These are phyloP conservation scores for Strobilomyces dryophilus DNA, from an alignment of 768 basidiomycete species.

Conservation along the genomic window DNA sequence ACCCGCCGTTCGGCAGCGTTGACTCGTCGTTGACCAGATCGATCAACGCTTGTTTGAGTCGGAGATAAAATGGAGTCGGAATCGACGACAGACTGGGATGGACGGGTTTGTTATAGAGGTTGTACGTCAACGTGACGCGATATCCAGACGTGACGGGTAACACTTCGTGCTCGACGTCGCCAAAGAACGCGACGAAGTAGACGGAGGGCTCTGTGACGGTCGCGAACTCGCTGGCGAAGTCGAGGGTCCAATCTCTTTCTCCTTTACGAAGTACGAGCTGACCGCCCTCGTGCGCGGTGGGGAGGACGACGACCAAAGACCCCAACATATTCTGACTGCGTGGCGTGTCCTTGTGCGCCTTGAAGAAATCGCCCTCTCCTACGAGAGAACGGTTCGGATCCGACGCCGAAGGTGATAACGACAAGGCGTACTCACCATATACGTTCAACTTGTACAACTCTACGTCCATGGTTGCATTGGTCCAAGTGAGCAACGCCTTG, in stretches of 20 bases:
- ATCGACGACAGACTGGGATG: not conserved
- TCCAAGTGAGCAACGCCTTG: conserved; percentile 1
- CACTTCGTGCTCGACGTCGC: conserved; percentile 46
- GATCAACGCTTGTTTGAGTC: not conserved
- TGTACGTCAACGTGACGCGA: conserved; percentile 44
- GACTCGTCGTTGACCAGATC: not conserved
- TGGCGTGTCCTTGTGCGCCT: conserved; percentile 32
- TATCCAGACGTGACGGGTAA: conserved; percentile 37
- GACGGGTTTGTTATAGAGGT: conserved; percentile 22
- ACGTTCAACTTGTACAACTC: conserved; percentile 48
- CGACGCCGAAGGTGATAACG: not conserved
- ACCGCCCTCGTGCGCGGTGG: conserved; percentile 27
- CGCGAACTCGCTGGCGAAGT: not conserved
- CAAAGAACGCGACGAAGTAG: conserved; percentile 39
- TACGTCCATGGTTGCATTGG: not conserved
- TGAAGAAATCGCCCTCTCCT: conserved; percentile 10
- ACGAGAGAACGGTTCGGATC: no score
- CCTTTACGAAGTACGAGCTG: conserved; percentile 10
- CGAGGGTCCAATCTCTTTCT: conserved; percentile 2
- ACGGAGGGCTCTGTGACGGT: conserved; percentile 8
- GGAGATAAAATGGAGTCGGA: not conserved
- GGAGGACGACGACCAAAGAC: conserved; percentile 48
- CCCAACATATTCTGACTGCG: conserved; percentile 40
- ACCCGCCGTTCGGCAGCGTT: conserved; percentile 6
- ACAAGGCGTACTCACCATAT: conserved; percentile 31